A percentile compares a stretch with the other conserved stretches of the same genome.
Conservation (phyloP, 768 basidiomycete genomes). For the Termitomyces sp. region DNA sequence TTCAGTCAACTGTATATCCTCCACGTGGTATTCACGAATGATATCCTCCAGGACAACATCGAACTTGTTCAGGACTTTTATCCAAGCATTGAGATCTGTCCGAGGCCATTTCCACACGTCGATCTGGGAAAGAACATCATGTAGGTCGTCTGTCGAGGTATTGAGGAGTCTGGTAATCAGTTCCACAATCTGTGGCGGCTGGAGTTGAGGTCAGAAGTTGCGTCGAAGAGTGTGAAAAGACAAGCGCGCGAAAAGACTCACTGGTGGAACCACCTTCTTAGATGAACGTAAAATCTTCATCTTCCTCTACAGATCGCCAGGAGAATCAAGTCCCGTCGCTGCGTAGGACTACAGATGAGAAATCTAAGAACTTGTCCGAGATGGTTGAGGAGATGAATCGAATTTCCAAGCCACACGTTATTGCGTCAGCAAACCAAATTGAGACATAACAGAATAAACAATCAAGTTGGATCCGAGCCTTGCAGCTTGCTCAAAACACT, state of each 20-base stretch:
- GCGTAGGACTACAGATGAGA: conserved; percentile 7
- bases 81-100: conserved; percentile 96
- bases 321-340: conserved; percentile 20
- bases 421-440: conserved; percentile 25
- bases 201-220: conserved; percentile 10
- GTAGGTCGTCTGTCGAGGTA: conserved; percentile 70
- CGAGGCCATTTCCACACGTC: conserved; percentile 92
- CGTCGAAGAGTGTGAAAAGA: conserved; percentile 16
- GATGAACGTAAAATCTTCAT: conserved; percentile 91
- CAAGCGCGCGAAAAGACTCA: conserved; percentile 35
- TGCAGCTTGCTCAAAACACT: no score
- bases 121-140: conserved; percentile 62
- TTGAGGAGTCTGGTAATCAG: conserved; percentile 70
- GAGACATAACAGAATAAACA: conserved; percentile 5
- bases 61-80: conserved; percentile 93
- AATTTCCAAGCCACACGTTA: conserved; percentile 18
- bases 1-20: conserved; percentile 75
- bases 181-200: conserved; percentile 80
- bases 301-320: conserved; percentile 48
- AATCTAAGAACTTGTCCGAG: conserved; percentile 11
- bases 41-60: conserved; percentile 83
- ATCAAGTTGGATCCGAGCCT: background rate
- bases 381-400: conserved; percentile 13
- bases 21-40: conserved; percentile 82
- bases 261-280: conserved; percentile 77